phyloP scores from a whole-genome alignment of 371 early-diverging fungal genomes.

The Vairimorpha apis region DNA sequence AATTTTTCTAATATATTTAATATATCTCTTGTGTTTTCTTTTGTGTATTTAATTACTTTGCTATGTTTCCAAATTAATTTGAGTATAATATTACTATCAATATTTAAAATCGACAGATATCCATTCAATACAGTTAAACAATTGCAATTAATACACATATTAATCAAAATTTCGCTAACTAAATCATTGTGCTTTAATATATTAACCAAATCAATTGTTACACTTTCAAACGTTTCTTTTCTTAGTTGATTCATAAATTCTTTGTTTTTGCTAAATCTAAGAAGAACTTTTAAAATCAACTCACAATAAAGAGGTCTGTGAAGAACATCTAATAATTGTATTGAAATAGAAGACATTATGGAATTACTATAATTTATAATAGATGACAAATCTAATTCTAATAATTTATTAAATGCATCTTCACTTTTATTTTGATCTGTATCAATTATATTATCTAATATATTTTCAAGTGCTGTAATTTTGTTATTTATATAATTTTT shows the following conservation, averaged over 20 bases:
- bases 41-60: constrained; percentile 44
- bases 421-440: constrained; percentile 16
- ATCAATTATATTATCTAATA: constrained; percentile 35
- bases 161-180: constrained; percentile 49
- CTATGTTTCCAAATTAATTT: constrained; percentile 63
- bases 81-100: constrained; percentile 49
- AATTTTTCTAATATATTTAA: constrained; percentile 46
- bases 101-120: constrained; percentile 34
- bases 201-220: constrained; percentile 31
- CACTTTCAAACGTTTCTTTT: constrained; percentile 36
- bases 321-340: constrained; percentile 40
- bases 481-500: too few relatives aligned
- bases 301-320: background rate
- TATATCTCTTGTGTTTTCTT: constrained; percentile 25
- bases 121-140: constrained; percentile 24
- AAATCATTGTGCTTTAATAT: constrained; percentile 26
- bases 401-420: constrained; percentile 33
- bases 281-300: constrained; percentile 24
- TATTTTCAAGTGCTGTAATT: too few relatives aligned
- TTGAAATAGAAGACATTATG: constrained; percentile 40
- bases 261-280: constrained; percentile 31
- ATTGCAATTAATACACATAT: constrained; percentile 46
- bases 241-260: constrained; percentile 38
- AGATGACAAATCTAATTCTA: constrained; percentile 4
- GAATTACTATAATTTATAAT: constrained; percentile 41